Conservation (phyloP, 2,329 filamentous ascomycete genomes). For the Aspergillus vadensis region DNA sequence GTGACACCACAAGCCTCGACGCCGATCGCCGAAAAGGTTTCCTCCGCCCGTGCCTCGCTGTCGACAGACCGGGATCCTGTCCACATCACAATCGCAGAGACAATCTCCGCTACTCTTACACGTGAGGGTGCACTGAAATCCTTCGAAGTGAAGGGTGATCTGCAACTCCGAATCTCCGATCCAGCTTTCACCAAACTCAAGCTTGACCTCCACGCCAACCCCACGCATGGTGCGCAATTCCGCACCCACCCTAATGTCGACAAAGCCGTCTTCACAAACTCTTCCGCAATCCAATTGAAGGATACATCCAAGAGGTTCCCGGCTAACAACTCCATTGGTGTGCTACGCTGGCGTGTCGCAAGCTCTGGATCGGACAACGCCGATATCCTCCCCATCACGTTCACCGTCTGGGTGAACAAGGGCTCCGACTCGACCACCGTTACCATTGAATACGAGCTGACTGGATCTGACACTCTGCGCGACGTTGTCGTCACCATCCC, state of each 20-base stretch:
- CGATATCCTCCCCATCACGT: constrained; percentile 84
- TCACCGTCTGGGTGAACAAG: constrained; percentile 97
- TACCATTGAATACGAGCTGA: constrained; percentile 94
- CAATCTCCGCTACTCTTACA: constrained; percentile 85
- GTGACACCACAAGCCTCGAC: constrained; percentile 61
- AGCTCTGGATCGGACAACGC: constrained; percentile 78
- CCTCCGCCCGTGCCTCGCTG: constrained; percentile 62
- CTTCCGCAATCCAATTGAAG: constrained; percentile 84
- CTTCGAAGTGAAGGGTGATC: constrained; percentile 85
- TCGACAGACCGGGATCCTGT: constrained; percentile 80
- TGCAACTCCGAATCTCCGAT: constrained; percentile 88
- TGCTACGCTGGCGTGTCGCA: constrained; percentile 83
- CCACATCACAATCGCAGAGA: constrained; percentile 83
- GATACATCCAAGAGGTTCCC: constrained; percentile 88
- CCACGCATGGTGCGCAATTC: constrained; percentile 85
- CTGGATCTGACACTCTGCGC: constrained; percentile 72
- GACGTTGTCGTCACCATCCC: constrained; percentile 89
- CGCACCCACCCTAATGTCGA: constrained; percentile 97
- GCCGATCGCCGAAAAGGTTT: constrained; percentile 54
- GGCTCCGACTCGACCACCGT: constrained; percentile 80
- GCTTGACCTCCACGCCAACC: constrained; percentile 73
- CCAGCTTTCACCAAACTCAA: constrained; percentile 88
- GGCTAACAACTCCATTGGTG: constrained; percentile 88
- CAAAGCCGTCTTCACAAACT: constrained; percentile 78
- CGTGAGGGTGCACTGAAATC: constrained; percentile 85